Base-by-base conservation (phyloP, 1,284 basidiomycete genomes). In the Stygiomarasmius scandens region DNA sequence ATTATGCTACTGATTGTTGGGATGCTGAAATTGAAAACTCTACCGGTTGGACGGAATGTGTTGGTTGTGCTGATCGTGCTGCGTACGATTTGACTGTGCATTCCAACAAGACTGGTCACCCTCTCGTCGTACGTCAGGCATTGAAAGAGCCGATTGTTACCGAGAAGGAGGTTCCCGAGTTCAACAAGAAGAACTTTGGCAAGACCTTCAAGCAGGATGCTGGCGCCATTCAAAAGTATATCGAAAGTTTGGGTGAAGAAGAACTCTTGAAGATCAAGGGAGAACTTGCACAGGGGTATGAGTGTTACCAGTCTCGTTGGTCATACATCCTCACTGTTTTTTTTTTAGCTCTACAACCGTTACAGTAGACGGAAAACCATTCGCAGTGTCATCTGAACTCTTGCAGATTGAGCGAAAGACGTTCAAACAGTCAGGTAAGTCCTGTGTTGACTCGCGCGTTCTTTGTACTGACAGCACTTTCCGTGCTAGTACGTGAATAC, bases 1-100 rank as follows among this genome's bases (percentile, higher is more conserved):
- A 99, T 75, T 99, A 99, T 73, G 96, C 96, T 58, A 86, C 94
- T 29, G 96, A 99, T 77, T 99, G 96, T 77, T 99, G 96, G 96
- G 96, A 99, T 72, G 96, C 96, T 58, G 96, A 99, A 79, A 98
- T 99, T 64, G 84, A 95, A 67, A 96, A 93, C 55, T 92, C 92
- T 49, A 91, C 89, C 66, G 96, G 96, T 52, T 99, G 97, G 97
- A 96, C 95, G 60, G 97, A 99, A 77, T 99, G 96, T 73, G 96
- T 98, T 52, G 97, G 96, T n/a, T 99, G 97, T 75, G 96, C 97
- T 48, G 96, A 99, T 76, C 90, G 97, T 55, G 93, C 94, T 10
- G 97, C 97, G 27, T 99, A 98, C 75, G 97, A 99, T 70, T 70
- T 92, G 63, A 79, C 77, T 27, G 89, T 91, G 65, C 85, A 81